Evolutionary conservation across 352 stramenopile genomes (phyloP).

Genomic region (Peronospora belbahrii): DNA sequence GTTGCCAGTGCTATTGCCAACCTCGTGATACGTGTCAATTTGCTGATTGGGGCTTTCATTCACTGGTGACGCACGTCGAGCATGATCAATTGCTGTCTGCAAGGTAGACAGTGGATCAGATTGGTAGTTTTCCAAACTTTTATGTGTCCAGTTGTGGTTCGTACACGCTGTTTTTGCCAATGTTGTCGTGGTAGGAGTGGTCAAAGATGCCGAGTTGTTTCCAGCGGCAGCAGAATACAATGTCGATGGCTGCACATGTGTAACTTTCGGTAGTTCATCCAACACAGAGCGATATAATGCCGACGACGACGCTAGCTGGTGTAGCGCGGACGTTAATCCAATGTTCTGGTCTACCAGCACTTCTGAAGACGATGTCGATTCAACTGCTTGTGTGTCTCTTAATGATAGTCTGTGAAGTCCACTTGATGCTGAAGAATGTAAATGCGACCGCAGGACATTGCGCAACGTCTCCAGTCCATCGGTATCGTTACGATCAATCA

Average conservation of each 20-base stretch:
- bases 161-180: slow-evolving; percentile 7
- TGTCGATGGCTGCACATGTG: slow-evolving; percentile 11
- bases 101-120: slow-evolving; percentile 59
- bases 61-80: slow-evolving; percentile 19
- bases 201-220: neutral
- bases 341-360: slow-evolving; percentile 9
- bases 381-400: neutral
- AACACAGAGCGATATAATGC: slow-evolving; percentile 33
- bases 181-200: neutral
- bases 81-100: slow-evolving; percentile 48
- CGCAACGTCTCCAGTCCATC: slow-evolving; percentile 36
- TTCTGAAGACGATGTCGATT: slow-evolving; percentile 10
- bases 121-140: slow-evolving; percentile 23
- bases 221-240: neutral
- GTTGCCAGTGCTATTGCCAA: slow-evolving; percentile 12
- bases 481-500: slow-evolving; percentile 53
- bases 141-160: neutral
- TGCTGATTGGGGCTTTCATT: neutral
- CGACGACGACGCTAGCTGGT: slow-evolving; percentile 53
- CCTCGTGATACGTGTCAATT: slow-evolving; percentile 2
- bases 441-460: slow-evolving; percentile 42
- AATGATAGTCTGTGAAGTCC: slow-evolving; percentile 20
- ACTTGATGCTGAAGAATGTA: slow-evolving; percentile 19
- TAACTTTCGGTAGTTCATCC: slow-evolving; percentile 12
- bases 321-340: slow-evolving; percentile 26